These are phyloP conservation scores for Aspergillus cavernicola DNA, from an alignment of 495 filamentous ascomycete species.

Conservation along the genomic window DNA sequence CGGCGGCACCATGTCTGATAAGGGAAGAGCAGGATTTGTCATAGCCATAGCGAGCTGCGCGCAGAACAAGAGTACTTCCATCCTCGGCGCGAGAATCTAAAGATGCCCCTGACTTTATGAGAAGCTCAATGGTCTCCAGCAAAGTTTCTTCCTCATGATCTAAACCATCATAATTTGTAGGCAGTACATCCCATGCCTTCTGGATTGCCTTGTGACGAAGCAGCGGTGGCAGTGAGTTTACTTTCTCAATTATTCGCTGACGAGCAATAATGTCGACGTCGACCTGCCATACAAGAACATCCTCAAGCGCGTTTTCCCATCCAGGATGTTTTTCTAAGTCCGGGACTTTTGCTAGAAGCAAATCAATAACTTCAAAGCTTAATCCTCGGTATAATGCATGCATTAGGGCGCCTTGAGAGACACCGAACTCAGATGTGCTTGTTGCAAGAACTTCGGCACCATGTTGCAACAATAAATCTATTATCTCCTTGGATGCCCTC, in stretches of 20 bases:
- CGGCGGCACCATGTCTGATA: conserved; percentile 3
- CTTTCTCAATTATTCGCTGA: not conserved
- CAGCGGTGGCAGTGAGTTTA: not conserved
- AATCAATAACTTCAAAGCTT: not conserved
- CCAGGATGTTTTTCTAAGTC: not conserved
- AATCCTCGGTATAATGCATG: not conserved
- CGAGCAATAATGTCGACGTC: not conserved
- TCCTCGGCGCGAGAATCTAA: not conserved
- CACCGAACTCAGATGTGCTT: not conserved
- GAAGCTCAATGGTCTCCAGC: not conserved
- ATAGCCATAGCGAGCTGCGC: not conserved
- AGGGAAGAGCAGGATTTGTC: not conserved
- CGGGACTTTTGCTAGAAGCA: not conserved
- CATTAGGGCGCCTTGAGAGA: not conserved
- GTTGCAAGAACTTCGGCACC: not conserved
- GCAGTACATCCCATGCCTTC: not conserved
- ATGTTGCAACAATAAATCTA: not conserved
- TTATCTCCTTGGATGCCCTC: not conserved
- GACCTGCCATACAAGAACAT: not conserved
- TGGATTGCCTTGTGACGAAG: not conserved
- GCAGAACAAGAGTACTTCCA: not conserved
- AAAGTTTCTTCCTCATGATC: not conserved
- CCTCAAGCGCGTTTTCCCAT: not conserved
- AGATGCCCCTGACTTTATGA: not conserved
- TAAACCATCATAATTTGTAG: not conserved